Evolutionary conservation across 352 stramenopile genomes (phyloP).

Genomic region (Proteromonas lacertae): DNA sequence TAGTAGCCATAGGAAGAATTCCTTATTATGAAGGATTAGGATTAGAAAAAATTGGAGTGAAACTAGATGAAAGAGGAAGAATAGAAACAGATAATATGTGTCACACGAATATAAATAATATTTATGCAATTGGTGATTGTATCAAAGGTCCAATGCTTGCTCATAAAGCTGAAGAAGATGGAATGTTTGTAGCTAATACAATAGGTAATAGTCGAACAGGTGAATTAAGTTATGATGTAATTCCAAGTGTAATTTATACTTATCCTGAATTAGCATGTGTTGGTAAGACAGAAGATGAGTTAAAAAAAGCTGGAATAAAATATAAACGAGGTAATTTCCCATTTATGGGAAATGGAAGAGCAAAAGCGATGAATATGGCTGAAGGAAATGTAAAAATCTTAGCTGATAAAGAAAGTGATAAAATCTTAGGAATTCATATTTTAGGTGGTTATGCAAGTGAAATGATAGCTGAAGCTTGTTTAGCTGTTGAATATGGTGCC

Average conservation of each 20-base stretch:
- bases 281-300: slow-evolving; percentile 83
- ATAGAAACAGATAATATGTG: slow-evolving; percentile 89
- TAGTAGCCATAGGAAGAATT: no score
- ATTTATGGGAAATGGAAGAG: slow-evolving; percentile 81
- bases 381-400: slow-evolving; percentile 93
- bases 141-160: slow-evolving; percentile 92
- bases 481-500: slow-evolving; percentile 94
- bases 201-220: slow-evolving; percentile 70
- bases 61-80: slow-evolving; percentile 71
- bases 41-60: slow-evolving; percentile 74
- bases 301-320: slow-evolving; percentile 47
- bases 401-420: slow-evolving; percentile 78
- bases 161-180: slow-evolving; percentile 97
- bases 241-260: slow-evolving; percentile 92
- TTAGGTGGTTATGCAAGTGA: slow-evolving; percentile 90
- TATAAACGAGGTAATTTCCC: slow-evolving; percentile 79
- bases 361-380: slow-evolving; percentile 42
- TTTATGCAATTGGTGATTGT: slow-evolving; percentile 87
- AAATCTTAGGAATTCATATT: slow-evolving; percentile 92
- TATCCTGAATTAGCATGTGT: slow-evolving; percentile 54
- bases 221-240: slow-evolving; percentile 96
- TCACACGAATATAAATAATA: slow-evolving; percentile 47
- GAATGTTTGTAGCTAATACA: slow-evolving; percentile 86
- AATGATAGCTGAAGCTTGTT: slow-evolving; percentile 90
- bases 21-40: slow-evolving; percentile 57